Base-by-base conservation (phyloP, 2,329 filamentous ascomycete genomes). In the Ceratocystis papillata region DNA sequence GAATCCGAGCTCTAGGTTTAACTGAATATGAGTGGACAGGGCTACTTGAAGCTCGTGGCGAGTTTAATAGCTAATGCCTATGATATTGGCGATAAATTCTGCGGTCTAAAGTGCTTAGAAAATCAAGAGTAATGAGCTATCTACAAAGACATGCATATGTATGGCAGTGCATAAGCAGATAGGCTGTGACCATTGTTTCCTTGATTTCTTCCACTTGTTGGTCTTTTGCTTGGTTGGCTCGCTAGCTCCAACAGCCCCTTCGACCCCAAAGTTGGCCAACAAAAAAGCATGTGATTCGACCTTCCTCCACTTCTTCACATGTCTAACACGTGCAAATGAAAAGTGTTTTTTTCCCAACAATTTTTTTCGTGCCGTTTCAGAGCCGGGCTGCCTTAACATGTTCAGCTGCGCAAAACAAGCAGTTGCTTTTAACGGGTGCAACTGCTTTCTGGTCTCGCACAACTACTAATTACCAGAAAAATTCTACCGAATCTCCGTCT, bases 231-330 rank as follows among this genome's bases (percentile, higher is more conserved):
- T 37, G 6, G 55, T 17, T n/a, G 28, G 30, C 28, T 53, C n/a
- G 15, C 55, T 33, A 62, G 10, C n/a, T 30, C 65, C 65, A 63
- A 66, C 48, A 46, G 55, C 30, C 53, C 53, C 55, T 37, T 59
- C 37, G 55, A n/a, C 55, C 33, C 55, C 55, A 64, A 64, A 55
- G 17, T 17, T 53, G n/a, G 45, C 62, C 62, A 64, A 64, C 62
- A 67, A 67, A 67, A 68, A 68, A 53, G 67, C 67, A 68, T 68
- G 67, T 68, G 67, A 68, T 68, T 64, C 46, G 46, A 65, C 60
- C 45, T 41, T 62, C 46, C 63, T 59, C 44, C 55, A 48, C 55
- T 57, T 63, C 66, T 67, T 67, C 63, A 46, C 46, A 50, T 48
- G 46, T 61, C 53, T 65, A 60, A 65, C 67, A 68, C 61, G 67